These are phyloP conservation scores for Nakataea oryzae DNA, from an alignment of 2,329 filamentous ascomycete genomes.

Conservation along the genomic window DNA sequence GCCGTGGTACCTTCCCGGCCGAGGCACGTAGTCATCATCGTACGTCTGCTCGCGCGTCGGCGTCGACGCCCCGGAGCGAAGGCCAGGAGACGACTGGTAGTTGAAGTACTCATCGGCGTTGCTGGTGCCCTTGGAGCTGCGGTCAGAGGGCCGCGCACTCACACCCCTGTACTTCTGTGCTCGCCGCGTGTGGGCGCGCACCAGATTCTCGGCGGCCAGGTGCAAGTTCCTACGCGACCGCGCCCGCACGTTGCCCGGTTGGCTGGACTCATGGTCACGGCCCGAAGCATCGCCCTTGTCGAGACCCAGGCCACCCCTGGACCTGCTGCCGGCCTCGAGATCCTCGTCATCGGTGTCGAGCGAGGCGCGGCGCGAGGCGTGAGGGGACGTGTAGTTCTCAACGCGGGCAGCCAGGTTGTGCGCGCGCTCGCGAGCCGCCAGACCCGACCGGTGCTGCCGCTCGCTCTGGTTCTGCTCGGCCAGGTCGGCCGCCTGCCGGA, in stretches of 20 bases:
- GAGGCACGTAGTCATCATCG: conserved; percentile 53
- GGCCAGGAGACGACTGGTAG: conserved; percentile 20
- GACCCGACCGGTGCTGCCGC: not conserved
- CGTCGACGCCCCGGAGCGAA: conserved; percentile 17
- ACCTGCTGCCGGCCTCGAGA: not conserved
- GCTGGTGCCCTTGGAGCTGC: conserved; percentile 5
- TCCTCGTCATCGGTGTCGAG: conserved; percentile 1
- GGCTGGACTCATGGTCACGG: not conserved
- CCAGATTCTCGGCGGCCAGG: conserved; percentile 10
- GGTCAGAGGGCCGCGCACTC: too few species aligned
- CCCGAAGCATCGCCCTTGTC: not conserved
- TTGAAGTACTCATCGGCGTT: conserved; percentile 17
- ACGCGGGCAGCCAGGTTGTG: conserved; percentile 3
- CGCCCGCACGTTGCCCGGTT: not conserved
- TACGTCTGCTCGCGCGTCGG: conserved; percentile 44
- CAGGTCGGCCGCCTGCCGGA: not conserved
- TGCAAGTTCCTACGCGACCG: not conserved
- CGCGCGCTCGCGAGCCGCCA: not conserved
- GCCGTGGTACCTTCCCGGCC: conserved; percentile 58
- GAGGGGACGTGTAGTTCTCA: conserved; percentile 3
- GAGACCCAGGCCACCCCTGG: not conserved
- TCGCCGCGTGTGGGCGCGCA: conserved; percentile 8
- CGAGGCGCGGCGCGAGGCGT: not conserved
- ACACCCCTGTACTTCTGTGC: not conserved
- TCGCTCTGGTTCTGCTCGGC: conserved; percentile 1